Base-by-base conservation (phyloP, 345 rosid species). In the Lepidium aucheri region DNA sequence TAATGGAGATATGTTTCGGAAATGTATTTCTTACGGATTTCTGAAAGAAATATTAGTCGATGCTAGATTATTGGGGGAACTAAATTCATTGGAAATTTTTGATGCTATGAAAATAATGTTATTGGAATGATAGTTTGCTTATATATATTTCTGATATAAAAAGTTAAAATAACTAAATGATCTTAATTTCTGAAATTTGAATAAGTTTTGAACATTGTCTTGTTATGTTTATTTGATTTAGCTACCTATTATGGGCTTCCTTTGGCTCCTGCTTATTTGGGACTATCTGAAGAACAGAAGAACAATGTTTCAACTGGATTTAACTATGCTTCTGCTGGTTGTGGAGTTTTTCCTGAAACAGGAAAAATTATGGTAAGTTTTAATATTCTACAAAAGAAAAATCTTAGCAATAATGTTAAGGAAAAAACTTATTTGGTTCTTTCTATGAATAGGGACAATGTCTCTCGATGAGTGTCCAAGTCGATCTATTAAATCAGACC, bases 311-410 rank as follows among this genome's bases (percentile, higher is more conserved):
- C 68, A 30, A 68, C 74, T 39, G 78, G 78, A 49, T 10, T 68
- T 28, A 74, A 74, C 38, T 74, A 74, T 40, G 78, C 78, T 33
- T 68, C 78, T 47, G 78, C 74, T 38, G 22, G 70, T 32, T 74
- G 78, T 62, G 78, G 78, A 18, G n/a, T 74, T 60, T 10, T 73
- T 14, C 59, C 57, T 7, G 51, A 36, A 6, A 65, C 72, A 13
- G 72, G 72, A 53, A 59, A 50, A 26, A 0, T 0, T 34, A 2
- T 34, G 39, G 76, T 64, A 63, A 30, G 58, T 60, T 51, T 41
- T 24, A 16, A 47, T 17, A 58, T 40, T 38, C 32, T 32, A 70
- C 53, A 49, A n/a, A 51, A 69, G n/a, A n/a, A 47, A 24, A 1
- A 42, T 20, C 7, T 40, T 49, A 50, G 73, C 8, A 16, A 11